A percentile compares a stretch with the other conserved stretches of the same genome.
phyloP scores from a whole-genome alignment of 345 rosid species.

The Populus ilicifolia region DNA sequence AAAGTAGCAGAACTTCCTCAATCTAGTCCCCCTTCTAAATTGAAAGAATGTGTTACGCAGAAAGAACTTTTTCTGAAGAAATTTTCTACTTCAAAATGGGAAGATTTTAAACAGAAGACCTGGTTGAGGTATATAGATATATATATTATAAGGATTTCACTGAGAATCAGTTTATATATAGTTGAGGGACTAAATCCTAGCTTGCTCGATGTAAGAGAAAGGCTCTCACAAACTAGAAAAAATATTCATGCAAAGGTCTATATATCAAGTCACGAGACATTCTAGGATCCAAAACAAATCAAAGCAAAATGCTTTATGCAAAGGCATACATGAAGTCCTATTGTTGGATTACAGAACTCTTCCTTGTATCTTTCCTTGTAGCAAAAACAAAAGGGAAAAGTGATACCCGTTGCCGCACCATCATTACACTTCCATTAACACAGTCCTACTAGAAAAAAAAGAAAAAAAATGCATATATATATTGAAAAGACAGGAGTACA shows the following conservation, averaged over 20 bases:
- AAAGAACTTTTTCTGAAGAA: background rate
- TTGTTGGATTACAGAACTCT: background rate
- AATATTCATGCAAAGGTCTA: too few species aligned
- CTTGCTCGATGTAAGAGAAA: background rate
- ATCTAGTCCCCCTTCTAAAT: background rate
- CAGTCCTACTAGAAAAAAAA: background rate
- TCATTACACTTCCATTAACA: background rate
- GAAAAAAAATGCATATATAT: too few species aligned
- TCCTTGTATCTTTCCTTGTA: background rate
- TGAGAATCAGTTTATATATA: background rate
- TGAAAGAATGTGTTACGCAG: too few species aligned
- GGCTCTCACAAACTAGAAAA: background rate
- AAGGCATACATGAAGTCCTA: background rate
- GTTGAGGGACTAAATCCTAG: background rate
- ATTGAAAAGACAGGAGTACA: too few species aligned
- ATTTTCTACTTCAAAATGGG: background rate
- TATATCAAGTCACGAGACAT: background rate
- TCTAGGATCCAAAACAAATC: background rate
- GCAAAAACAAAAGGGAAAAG: background rate
- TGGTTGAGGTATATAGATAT: background rate
- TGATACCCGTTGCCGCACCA: background rate
- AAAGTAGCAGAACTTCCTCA: background rate
- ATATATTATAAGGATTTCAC: background rate
- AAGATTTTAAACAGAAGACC: background rate
- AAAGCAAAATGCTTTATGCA: background rate